Conservation (phyloP, 768 basidiomycete species). For the Zangia roseola region DNA sequence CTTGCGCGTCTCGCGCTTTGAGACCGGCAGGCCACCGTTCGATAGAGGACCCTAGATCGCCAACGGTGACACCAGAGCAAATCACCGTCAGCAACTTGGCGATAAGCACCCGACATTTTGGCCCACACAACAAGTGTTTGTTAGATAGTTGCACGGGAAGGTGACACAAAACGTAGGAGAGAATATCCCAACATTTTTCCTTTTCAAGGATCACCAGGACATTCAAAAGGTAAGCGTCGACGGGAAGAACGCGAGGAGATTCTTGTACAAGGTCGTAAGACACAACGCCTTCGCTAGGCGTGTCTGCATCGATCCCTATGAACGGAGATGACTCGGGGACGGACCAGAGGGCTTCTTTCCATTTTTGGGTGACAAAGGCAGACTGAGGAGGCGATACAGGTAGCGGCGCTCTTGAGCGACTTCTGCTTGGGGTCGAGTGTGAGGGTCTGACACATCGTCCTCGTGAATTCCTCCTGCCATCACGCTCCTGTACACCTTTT, state of each 20-base stretch:
- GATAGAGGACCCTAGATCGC: slow-evolving; percentile 53
- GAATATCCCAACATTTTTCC: slow-evolving; percentile 88
- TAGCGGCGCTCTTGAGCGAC: slow-evolving; percentile 55
- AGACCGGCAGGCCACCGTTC: slow-evolving; percentile 60
- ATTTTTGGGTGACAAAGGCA: slow-evolving; percentile 31
- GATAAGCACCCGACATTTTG: slow-evolving; percentile 64
- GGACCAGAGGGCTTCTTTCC: slow-evolving; percentile 58
- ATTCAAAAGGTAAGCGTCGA: slow-evolving; percentile 69
- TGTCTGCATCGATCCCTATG: slow-evolving; percentile 50
- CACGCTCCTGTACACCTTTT: slow-evolving; percentile 49
- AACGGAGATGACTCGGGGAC: slow-evolving; percentile 68
- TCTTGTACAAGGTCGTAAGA: slow-evolving; percentile 59
- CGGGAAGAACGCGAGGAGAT: slow-evolving; percentile 53
- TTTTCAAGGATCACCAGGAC: slow-evolving; percentile 65
- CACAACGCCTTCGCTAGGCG: slow-evolving; percentile 63
- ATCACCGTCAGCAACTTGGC: slow-evolving; percentile 62
- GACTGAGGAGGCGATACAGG: slow-evolving; percentile 27
- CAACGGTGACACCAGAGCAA: slow-evolving; percentile 62
- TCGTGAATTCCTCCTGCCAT: slow-evolving; percentile 50
- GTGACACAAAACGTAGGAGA: slow-evolving; percentile 89
- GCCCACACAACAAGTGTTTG: slow-evolving; percentile 96
- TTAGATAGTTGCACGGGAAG: slow-evolving; percentile 89
- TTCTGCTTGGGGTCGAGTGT: slow-evolving; percentile 52
- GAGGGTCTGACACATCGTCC: slow-evolving; percentile 48
- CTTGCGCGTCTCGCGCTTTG: slow-evolving; percentile 81